A percentile compares a stretch with the other conserved stretches of the same genome.
Evolutionary conservation across 2,329 filamentous ascomycete species (phyloP).

Genomic region (Arthrobotrys sinensis): DNA sequence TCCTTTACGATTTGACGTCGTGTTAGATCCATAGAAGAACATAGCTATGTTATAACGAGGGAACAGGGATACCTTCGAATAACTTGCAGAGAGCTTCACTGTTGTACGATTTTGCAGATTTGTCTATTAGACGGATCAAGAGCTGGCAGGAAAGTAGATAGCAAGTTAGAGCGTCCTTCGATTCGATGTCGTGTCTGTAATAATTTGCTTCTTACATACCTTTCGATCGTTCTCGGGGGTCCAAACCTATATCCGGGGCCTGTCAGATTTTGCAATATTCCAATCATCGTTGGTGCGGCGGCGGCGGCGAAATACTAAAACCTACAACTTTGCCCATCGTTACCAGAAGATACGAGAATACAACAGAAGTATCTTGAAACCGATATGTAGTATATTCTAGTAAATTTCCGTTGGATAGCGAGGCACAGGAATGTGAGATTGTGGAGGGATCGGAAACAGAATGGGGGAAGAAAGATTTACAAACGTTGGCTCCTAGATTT

Average conservation of each 20-base stretch:
- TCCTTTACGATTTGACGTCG: slow-evolving; percentile 50
- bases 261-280: not conserved
- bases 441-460: not conserved
- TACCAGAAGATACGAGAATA: not conserved
- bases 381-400: not conserved
- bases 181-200: not conserved
- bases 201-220: slow-evolving; percentile 32
- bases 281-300: not conserved
- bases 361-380: not conserved
- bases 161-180: not conserved
- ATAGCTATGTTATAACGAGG: not conserved
- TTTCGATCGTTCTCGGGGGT: slow-evolving; percentile 64
- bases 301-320: not conserved
- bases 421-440: slow-evolving; percentile 11
- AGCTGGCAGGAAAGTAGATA: slow-evolving; percentile 50
- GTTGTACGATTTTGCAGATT: slow-evolving; percentile 64
- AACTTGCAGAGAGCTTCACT: slow-evolving; percentile 63
- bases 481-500: slow-evolving; percentile 4
- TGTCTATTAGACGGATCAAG: slow-evolving; percentile 64
- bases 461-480: slow-evolving; percentile 20
- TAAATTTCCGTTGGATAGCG: not conserved
- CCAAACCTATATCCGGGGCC: slow-evolving; percentile 62
- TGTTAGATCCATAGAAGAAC: slow-evolving; percentile 10
- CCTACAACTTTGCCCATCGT: slow-evolving; percentile 60
- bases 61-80: slow-evolving; percentile 61